These are phyloP conservation scores for Geum urbanum DNA, from an alignment of 306 rosid species.

Conservation along the genomic window DNA sequence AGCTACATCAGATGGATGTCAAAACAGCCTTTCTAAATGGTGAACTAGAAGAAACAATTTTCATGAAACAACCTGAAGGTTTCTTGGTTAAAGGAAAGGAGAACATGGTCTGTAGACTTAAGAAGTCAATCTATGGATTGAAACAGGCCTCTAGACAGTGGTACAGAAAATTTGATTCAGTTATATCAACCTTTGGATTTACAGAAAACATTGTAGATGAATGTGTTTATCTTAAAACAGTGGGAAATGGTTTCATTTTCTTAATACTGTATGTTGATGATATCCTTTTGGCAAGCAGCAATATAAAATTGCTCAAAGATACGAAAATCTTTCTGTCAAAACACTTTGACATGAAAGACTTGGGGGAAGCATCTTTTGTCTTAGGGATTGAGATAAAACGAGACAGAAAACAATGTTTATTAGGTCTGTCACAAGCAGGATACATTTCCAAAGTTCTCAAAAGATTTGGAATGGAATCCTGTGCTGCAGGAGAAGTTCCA, in stretches of 20 bases:
- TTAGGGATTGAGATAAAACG: neutral
- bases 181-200: neutral
- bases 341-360: neutral
- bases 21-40: neutral
- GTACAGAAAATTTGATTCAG: neutral
- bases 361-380: neutral
- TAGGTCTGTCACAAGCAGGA: too few relatives aligned
- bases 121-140: neutral
- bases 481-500: too few relatives aligned
- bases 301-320: too few relatives aligned
- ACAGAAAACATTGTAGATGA: neutral
- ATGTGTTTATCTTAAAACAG: neutral
- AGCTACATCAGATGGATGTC: neutral
- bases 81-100: neutral
- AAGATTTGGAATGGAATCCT: too few relatives aligned
- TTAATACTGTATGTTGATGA: neutral
- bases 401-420: neutral
- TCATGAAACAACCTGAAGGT: neutral
- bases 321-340: too few relatives aligned
- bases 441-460: too few relatives aligned
- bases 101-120: neutral
- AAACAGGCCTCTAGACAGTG: neutral
- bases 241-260: neutral
- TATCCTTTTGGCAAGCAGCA: neutral
- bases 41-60: neutral